Evolutionary conservation across 768 basidiomycete species (phyloP), one percentile per base, ranked within the genome.

Genomic region (Amanita molliuscula): DNA sequence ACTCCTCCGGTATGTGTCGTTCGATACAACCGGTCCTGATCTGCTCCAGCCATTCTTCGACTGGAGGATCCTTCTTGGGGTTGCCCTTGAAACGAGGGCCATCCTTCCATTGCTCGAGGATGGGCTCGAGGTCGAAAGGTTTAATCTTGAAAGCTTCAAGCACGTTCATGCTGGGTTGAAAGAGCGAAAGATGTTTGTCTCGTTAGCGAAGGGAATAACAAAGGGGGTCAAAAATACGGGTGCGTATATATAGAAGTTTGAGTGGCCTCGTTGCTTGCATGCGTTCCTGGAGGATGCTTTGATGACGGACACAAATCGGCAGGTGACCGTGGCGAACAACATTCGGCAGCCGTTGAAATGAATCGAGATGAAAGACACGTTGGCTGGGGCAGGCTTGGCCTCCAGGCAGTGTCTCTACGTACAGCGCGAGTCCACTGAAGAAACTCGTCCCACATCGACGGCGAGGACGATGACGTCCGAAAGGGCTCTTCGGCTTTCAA

Each of bases 71-170:
- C 56, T 81, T 82, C 75, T 77, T 82, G 11, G 77, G 66, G 55
- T 80, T 79, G 16, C 87, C 86, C 51, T 69, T 65, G 60, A 88
- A 89, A 47, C 68, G 68, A 20, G 87, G 84, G 0, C 77, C 79
- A 52, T 82, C 73, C 31, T 65, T 68, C 87, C 87, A 89, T 16
- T 77, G 65, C 13, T 74, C 75, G 57, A 72, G 77, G 54, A 86
- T 61, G 20, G 85, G 82, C 55, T 80, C 77, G 55, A 88, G 76
- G 68, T 88, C 77, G 60, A 81, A 87, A 16, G 81, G 76, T 57
- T 87, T 87, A 61, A 86, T 72, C 67, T 84, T 87, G 76, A 89
- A 88, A 48, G 82, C 83, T 59, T 80, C 79, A 28, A 88, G 75
- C 72, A 88, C 78, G 23, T 48, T 59, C 41, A 51, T 44, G 38